Conservation (phyloP, 2,329 filamentous ascomycete species). For the Paramyrothecium sp. region DNA sequence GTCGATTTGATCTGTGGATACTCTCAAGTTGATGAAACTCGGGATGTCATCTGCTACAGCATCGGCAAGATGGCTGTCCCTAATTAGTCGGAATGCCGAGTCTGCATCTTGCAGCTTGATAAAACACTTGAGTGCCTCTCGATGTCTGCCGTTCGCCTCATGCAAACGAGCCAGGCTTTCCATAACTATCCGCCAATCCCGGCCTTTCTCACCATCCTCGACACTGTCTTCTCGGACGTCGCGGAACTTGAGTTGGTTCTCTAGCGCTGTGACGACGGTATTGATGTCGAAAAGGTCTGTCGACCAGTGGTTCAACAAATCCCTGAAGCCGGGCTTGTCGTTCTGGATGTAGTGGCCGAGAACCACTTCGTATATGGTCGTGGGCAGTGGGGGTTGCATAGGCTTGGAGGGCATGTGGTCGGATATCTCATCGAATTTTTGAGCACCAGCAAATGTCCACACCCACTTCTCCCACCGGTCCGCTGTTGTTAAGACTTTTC, state of each 20-base stretch:
- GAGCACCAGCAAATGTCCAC: slow-evolving; percentile 82
- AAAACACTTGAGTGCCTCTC: slow-evolving; percentile 84
- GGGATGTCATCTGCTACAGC: slow-evolving; percentile 87
- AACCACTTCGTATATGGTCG: slow-evolving; percentile 83
- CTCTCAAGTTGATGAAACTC: slow-evolving; percentile 81
- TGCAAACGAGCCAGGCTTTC: slow-evolving; percentile 83
- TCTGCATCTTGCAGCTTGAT: slow-evolving; percentile 91
- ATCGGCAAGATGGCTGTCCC: slow-evolving; percentile 85
- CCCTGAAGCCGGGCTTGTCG: slow-evolving; percentile 72
- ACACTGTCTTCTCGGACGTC: slow-evolving; percentile 75
- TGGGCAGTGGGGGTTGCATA: slow-evolving; percentile 76
- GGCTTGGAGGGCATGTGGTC: slow-evolving; percentile 75
- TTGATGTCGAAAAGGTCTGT: slow-evolving; percentile 79
- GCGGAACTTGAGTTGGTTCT: slow-evolving; percentile 76
- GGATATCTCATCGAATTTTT: slow-evolving; percentile 87
- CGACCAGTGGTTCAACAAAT: slow-evolving; percentile 81
- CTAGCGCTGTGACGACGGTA: slow-evolving; percentile 73
- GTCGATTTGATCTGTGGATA: slow-evolving; percentile 67
- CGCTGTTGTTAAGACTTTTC: slow-evolving; percentile 76
- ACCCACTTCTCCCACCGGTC: slow-evolving; percentile 94
- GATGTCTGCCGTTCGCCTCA: slow-evolving; percentile 74
- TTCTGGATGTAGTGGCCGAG: slow-evolving; percentile 83
- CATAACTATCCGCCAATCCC: slow-evolving; percentile 89
- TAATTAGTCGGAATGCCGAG: slow-evolving; percentile 80
- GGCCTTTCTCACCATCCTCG: slow-evolving; percentile 67